phyloP scores from a whole-genome alignment of 208 protist genomes.

The Trypanosoma theileri region DNA sequence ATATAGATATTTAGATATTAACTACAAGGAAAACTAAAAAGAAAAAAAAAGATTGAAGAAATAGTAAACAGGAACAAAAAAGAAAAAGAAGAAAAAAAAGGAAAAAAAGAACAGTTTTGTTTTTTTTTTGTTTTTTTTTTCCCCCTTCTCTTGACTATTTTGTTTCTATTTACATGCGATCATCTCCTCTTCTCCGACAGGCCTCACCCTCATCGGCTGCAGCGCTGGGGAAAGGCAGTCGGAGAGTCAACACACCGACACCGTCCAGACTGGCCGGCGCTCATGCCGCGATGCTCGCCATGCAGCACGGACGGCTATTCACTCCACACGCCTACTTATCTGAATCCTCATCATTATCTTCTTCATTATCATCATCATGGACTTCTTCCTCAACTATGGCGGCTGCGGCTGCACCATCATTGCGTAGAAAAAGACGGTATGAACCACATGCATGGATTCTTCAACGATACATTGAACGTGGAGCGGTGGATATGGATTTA shows the following conservation, averaged over 20 bases:
- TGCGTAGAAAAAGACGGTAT: conserved; percentile 39
- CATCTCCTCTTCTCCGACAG: conserved; percentile 20
- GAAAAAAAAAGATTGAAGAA: conserved; percentile 1
- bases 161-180: conserved; percentile 17
- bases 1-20: not conserved
- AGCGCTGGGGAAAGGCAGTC: conserved; percentile 5
- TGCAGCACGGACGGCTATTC: conserved; percentile 7
- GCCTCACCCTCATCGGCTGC: conserved; percentile 10
- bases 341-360: not conserved
- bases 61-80: too few species aligned
- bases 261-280: not conserved
- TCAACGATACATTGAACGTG: conserved; percentile 60
- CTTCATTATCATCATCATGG: not conserved
- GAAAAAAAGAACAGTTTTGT: conserved; percentile 14
- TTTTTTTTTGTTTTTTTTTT: conserved; percentile 18
- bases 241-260: not conserved
- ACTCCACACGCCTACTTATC: conserved; percentile 10
- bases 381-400: not conserved
- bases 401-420: not conserved
- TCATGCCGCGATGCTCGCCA: conserved; percentile 14
- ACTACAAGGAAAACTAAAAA: not conserved
- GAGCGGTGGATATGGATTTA: conserved; percentile 32
- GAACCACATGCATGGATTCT: conserved; percentile 60
- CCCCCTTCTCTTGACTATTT: not conserved
- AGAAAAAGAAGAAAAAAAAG: conserved; percentile 6